Base-by-base conservation (phyloP, 1,284 basidiomycete species). In the Puccinia coronata region DNA sequence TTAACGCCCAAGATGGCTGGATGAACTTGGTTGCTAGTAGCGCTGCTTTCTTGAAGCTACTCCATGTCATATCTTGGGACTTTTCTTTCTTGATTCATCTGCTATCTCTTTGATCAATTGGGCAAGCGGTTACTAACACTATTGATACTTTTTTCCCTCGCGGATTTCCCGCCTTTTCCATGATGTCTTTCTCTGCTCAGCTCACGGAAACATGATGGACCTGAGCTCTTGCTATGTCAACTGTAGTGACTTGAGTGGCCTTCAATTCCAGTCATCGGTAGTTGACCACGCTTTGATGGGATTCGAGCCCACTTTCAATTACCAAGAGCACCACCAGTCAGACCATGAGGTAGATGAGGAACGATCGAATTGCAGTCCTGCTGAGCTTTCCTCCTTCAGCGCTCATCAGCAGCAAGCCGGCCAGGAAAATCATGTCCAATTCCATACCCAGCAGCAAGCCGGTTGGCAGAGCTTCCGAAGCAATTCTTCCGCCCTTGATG, bases 261-360 rank as follows among this genome's bases (percentile, higher is more conserved):
- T 73, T 25, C 51, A 49, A n/a, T 73, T 73, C 36, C 71, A 73
- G 71, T 41, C 71, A 73, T 73, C 71, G 53, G 69, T 71, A 51
- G 70, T 72, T 39, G 71, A 73, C 20, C 71, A 73, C 31, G 71
- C 53, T 43, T 59, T 73, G 53, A 59, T 73, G 71, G 71, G 71
- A 57, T 73, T 73, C 18, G 71, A 73, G 25, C 53, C 71, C 36
- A 59, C 49, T 23, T 73, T 73, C 53, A 55, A n/a, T 55, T 73
- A 59, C 25, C 71, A 73, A 59, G 71, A 73, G 31, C 71, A 73
- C 36, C 71, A 59, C 36, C 71, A 57, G 23, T 73, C 71, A 59
- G 71, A 73, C 36, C 71, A 55, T 73, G 71, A 73, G 71, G 6
- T 73, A 25, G 71, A 73, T 59, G 71, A 73, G 31, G 71, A 73